Conservation (phyloP, 2,329 filamentous ascomycete species). For the Triangularia setosa region DNA sequence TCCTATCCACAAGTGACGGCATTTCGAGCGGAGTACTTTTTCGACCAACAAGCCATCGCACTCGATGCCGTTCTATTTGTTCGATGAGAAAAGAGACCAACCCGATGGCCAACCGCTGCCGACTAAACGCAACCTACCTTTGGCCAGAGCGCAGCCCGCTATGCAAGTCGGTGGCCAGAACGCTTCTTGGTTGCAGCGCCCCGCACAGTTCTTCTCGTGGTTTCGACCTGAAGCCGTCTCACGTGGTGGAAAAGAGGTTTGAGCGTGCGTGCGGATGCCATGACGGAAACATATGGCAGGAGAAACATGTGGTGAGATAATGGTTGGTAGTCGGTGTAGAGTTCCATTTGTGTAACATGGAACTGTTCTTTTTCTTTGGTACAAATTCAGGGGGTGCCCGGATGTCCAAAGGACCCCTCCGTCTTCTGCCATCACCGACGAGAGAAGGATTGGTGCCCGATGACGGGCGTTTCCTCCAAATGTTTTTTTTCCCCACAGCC, state of each 20-base stretch:
- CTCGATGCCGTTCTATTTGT: background rate
- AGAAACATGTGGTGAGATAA: background rate
- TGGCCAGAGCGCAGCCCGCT: too few relatives aligned
- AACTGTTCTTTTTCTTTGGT: background rate
- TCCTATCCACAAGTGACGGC: background rate
- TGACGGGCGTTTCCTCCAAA: background rate
- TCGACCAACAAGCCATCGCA: background rate
- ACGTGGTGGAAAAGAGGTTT: background rate
- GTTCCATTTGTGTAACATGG: background rate
- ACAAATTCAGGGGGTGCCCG: background rate
- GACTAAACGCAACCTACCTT: background rate
- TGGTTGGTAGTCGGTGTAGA: background rate
- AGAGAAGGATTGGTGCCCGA: background rate
- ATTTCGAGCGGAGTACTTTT: background rate
- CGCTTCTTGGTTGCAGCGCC: conserved; percentile 4
- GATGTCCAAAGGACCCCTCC: background rate
- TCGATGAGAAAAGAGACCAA: background rate
- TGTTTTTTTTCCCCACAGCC: background rate
- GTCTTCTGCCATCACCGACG: background rate
- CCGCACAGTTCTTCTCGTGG: background rate
- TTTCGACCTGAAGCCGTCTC: background rate
- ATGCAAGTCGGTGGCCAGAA: background rate
- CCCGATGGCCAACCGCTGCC: background rate
- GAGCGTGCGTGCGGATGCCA: background rate
- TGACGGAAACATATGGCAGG: background rate